These are phyloP conservation scores for Malus orientalis DNA, from an alignment of 306 rosid species.

Conservation along the genomic window DNA sequence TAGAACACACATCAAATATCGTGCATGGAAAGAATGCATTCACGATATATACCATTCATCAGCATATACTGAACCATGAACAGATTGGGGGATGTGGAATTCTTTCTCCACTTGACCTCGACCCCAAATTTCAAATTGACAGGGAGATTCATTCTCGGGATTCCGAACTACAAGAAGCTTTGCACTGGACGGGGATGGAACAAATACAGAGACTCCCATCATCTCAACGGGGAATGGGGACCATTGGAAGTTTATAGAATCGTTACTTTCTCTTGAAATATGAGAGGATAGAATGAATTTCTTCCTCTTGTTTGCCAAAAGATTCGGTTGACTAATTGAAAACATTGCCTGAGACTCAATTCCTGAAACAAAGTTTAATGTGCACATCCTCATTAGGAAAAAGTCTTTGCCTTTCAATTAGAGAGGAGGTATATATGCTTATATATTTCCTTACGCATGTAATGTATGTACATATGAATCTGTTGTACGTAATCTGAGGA, in stretches of 20 bases:
- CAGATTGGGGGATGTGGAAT: slow-evolving; percentile 56
- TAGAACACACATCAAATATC: slow-evolving; percentile 3
- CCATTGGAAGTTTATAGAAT: slow-evolving; percentile 52
- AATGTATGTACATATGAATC: not conserved
- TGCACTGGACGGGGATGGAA: slow-evolving; percentile 75
- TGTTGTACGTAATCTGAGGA: not conserved
- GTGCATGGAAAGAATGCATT: not conserved
- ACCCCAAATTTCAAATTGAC: slow-evolving; percentile 65
- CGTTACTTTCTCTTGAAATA: slow-evolving; percentile 32
- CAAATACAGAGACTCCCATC: slow-evolving; percentile 46
- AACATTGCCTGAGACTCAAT: slow-evolving; percentile 52
- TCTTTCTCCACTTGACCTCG: slow-evolving; percentile 59
- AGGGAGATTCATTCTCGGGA: slow-evolving; percentile 46
- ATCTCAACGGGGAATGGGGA: slow-evolving; percentile 72
- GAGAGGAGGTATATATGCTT: not conserved
- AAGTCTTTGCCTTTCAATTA: not conserved
- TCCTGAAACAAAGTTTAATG: slow-evolving; percentile 20
- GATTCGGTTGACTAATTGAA: slow-evolving; percentile 47
- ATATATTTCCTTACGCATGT: not conserved
- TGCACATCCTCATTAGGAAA: not conserved
- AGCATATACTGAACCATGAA: slow-evolving; percentile 65
- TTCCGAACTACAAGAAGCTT: slow-evolving; percentile 61
- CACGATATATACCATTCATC: slow-evolving; percentile 58
- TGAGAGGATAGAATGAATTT: slow-evolving; percentile 43
- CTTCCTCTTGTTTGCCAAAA: slow-evolving; percentile 58